Percentiles rank a stretch among this genome's conserved stretches.
Evolutionary conservation across 2,329 filamentous ascomycete genomes (phyloP).

Genomic region (Diaporthe sp.): DNA sequence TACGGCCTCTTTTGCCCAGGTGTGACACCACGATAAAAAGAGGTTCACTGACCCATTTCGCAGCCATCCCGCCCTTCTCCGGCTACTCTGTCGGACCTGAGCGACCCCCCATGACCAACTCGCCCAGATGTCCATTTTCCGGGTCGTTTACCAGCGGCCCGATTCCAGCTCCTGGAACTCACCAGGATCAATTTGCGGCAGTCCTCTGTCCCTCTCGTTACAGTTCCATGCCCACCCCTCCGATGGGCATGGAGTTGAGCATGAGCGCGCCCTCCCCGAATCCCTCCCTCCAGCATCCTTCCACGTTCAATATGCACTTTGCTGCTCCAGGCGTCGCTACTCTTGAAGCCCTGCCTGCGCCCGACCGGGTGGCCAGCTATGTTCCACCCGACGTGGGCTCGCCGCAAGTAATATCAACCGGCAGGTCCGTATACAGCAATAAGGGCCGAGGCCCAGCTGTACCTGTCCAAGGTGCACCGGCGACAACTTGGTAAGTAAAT

Average conservation of each 20-base stretch:
- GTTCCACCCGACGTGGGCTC: background rate
- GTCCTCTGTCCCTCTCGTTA: background rate
- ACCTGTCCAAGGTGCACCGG: background rate
- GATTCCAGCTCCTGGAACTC: background rate
- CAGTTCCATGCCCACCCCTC: background rate
- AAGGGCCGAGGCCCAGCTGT: background rate
- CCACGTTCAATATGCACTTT: no score
- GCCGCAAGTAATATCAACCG: background rate
- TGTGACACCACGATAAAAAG: no score
- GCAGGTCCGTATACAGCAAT: no score
- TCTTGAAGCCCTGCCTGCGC: background rate
- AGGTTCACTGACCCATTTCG: no score
- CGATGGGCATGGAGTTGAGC: background rate
- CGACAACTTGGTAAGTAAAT: background rate
- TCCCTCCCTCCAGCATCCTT: background rate
- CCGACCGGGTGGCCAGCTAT: background rate
- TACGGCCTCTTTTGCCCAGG: no score
- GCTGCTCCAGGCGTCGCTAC: background rate
- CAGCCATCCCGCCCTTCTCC: background rate
- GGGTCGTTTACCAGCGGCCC: background rate
- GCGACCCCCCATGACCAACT: background rate
- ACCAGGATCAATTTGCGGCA: slow-evolving; percentile 24
- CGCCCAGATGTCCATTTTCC: background rate
- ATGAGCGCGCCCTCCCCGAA: background rate
- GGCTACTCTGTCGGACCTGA: background rate